phyloP scores from a whole-genome alignment of 2,329 filamentous ascomycete genomes.

The Phoma herbarum region DNA sequence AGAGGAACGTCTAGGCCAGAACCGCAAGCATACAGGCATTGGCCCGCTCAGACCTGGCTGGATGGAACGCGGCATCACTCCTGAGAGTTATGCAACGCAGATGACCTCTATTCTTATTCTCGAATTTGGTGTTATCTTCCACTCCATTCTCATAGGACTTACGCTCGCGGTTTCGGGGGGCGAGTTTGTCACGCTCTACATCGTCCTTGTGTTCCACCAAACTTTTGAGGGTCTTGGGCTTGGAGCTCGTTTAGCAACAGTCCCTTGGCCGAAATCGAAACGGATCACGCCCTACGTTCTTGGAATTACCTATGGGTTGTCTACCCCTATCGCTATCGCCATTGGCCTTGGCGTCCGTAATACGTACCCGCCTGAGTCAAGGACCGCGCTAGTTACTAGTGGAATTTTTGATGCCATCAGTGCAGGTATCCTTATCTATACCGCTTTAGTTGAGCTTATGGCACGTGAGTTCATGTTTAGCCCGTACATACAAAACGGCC shows the following conservation, averaged over 20 bases:
- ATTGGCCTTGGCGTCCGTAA: slow-evolving; percentile 79
- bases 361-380: slow-evolving; percentile 68
- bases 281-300: slow-evolving; percentile 79
- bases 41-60: too few relatives aligned
- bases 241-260: slow-evolving; percentile 79
- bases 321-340: slow-evolving; percentile 85
- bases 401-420: slow-evolving; percentile 47
- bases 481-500: too few relatives aligned
- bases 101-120: slow-evolving; percentile 89
- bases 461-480: slow-evolving; percentile 79
- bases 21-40: too few relatives aligned
- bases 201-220: slow-evolving; percentile 83
- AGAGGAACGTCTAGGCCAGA: too few relatives aligned
- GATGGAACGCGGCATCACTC: too few relatives aligned
- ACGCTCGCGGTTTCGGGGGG: slow-evolving; percentile 70
- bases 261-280: slow-evolving; percentile 76
- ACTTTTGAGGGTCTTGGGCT: slow-evolving; percentile 92
- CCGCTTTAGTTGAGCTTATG: slow-evolving; percentile 88
- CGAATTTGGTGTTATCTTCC: slow-evolving; percentile 93
- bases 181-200: slow-evolving; percentile 68
- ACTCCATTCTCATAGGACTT: slow-evolving; percentile 90
- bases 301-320: slow-evolving; percentile 74
- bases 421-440: slow-evolving; percentile 91
- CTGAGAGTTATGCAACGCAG: too few relatives aligned
- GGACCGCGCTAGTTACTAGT: slow-evolving; percentile 45